A percentile compares a stretch with the other conserved stretches of the same genome.
These are phyloP conservation scores for Phlyctochytrium arcticum DNA, from an alignment of 192 early-diverging fungal genomes.

Conservation along the genomic window DNA sequence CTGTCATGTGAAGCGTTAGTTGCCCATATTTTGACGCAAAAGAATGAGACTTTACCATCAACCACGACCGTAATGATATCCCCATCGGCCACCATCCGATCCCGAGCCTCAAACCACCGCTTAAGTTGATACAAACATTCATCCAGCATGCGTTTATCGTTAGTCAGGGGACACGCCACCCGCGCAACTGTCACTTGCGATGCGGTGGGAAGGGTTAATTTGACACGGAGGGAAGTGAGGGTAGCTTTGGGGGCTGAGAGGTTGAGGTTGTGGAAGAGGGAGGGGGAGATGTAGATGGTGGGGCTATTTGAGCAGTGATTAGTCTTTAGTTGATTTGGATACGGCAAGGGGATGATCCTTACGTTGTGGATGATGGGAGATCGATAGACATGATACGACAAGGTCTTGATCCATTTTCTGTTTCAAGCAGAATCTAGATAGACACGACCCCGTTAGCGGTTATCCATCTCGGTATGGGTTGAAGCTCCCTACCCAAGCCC, in stretches of 20 bases:
- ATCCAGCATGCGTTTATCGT: constrained; percentile 56
- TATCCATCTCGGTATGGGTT: constrained; percentile 20
- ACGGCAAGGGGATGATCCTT: not conserved
- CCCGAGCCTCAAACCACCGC: constrained; percentile 59
- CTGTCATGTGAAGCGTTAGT: too few species aligned
- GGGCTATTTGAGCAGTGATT: not conserved
- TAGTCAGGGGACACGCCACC: constrained; percentile 58
- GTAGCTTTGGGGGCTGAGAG: constrained; percentile 15
- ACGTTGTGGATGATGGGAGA: not conserved
- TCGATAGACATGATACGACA: too few species aligned
- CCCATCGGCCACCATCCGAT: constrained; percentile 63
- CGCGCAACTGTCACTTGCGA: constrained; percentile 59
- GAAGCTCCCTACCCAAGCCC: constrained; percentile 4
- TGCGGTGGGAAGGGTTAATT: constrained; percentile 36
- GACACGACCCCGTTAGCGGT: not conserved
- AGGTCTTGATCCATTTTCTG: too few species aligned
- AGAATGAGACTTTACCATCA: constrained; percentile 52
- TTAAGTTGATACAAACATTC: constrained; percentile 55
- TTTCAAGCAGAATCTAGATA: not conserved
- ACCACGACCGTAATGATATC: constrained; percentile 63
- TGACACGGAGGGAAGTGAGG: constrained; percentile 8
- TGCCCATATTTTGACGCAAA: too few species aligned
- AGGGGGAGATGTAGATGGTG: constrained; percentile 47
- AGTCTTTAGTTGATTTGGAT: not conserved
- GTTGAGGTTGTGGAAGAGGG: constrained; percentile 58